Conservation (phyloP, 2,329 filamentous ascomycete genomes). For the Cryphonectria naterciae region DNA sequence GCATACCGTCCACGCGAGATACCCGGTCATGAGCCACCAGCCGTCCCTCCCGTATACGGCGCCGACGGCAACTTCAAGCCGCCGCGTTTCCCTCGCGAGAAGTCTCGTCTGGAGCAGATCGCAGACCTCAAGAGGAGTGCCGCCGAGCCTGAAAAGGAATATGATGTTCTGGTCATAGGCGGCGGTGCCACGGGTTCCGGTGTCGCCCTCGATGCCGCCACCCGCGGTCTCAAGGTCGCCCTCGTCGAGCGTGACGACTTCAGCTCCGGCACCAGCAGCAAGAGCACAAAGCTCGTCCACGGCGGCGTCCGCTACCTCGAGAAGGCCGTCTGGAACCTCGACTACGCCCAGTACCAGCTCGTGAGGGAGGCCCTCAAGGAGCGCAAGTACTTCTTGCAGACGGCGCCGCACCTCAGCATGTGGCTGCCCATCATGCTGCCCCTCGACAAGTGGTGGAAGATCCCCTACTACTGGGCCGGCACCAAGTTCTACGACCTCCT, state of each 20-base stretch:
- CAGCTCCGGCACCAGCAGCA: conserved; percentile 79
- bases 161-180: conserved; percentile 79
- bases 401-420: conserved; percentile 78
- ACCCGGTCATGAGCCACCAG: conserved; percentile 69
- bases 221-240: conserved; percentile 77
- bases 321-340: conserved; percentile 83
- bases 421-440: conserved; percentile 86
- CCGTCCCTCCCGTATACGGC: conserved; percentile 71
- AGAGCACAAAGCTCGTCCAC: conserved; percentile 86
- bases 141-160: conserved; percentile 55
- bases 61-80: conserved; percentile 70
- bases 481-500: conserved; percentile 82
- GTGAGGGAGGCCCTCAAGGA: conserved; percentile 83
- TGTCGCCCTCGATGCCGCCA: conserved; percentile 80
- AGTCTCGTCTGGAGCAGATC: conserved; percentile 67
- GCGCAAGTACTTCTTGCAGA: conserved; percentile 81
- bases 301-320: conserved; percentile 84
- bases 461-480: conserved; percentile 72
- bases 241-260: conserved; percentile 85
- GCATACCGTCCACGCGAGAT: conserved; percentile 72
- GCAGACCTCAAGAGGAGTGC: conserved; percentile 58
- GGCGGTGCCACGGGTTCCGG: conserved; percentile 80
- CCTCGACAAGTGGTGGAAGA: conserved; percentile 82
- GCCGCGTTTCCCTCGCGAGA: conserved; percentile 67
- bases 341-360: conserved; percentile 80